Percentiles rank a stretch among this genome's conserved stretches.
Conservation (phyloP, 495 filamentous ascomycete genomes). For the Geopyxis carbonaria region DNA sequence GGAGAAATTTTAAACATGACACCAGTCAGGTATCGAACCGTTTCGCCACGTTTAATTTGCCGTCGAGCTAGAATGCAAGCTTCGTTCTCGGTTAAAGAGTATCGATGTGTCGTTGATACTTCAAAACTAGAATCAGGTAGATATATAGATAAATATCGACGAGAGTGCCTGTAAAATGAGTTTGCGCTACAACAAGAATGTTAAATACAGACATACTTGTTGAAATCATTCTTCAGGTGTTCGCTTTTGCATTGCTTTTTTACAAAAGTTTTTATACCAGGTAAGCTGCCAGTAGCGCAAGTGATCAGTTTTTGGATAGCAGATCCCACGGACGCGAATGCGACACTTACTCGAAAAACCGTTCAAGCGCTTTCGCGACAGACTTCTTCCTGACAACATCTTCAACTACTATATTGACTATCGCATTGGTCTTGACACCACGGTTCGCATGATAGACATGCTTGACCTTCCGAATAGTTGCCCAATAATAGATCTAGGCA, state of each 20-base stretch:
- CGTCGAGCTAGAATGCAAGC: constrained; percentile 70
- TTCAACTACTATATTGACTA: constrained; percentile 59
- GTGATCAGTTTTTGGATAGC: neutral
- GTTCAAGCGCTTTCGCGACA: constrained; percentile 45
- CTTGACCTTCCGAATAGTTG: constrained; percentile 83
- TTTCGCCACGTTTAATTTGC: constrained; percentile 61
- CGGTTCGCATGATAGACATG: constrained; percentile 69
- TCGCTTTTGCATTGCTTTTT: constrained; percentile 45
- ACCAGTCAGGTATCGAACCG: constrained; percentile 76
- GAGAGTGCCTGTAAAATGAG: constrained; percentile 42
- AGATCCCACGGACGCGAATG: constrained; percentile 30
- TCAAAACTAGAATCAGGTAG: constrained; percentile 85
- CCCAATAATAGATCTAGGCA: constrained; percentile 79
- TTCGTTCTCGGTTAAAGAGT: constrained; percentile 77
- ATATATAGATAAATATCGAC: constrained; percentile 85
- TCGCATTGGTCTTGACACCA: constrained; percentile 62
- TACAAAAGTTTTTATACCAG: constrained; percentile 38
- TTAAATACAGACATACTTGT: constrained; percentile 12
- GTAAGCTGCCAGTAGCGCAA: constrained; percentile 7
- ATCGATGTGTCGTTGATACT: constrained; percentile 84
- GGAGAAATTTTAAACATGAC: constrained; percentile 78
- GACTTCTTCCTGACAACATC: constrained; percentile 63
- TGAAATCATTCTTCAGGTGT: constrained; percentile 74
- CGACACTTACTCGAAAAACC: constrained; percentile 49
- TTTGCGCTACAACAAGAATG: neutral